These are phyloP conservation scores for Talaromyces atroroseus DNA, from an alignment of 2,329 filamentous ascomycete species.

Conservation along the genomic window DNA sequence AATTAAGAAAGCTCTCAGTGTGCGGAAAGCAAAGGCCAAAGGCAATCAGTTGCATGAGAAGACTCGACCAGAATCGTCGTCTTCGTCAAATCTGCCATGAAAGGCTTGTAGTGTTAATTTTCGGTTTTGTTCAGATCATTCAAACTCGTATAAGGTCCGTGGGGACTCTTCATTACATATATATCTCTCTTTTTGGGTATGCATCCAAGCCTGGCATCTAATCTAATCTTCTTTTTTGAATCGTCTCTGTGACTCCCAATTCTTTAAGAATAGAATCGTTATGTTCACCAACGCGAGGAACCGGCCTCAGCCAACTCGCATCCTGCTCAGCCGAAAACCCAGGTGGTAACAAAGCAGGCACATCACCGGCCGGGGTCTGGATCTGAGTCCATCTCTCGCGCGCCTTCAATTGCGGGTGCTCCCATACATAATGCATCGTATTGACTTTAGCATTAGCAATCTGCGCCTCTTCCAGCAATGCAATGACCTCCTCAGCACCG, in stretches of 20 bases:
- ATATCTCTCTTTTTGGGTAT: too few species aligned
- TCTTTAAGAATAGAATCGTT: conserved; percentile 45
- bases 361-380: conserved; percentile 41
- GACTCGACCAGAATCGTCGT: background rate
- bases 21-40: conserved; percentile 23
- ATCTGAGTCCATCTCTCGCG: conserved; percentile 50
- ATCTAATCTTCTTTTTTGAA: background rate
- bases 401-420: conserved; percentile 49
- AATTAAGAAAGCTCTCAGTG: conserved; percentile 21
- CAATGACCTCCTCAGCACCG: conserved; percentile 38
- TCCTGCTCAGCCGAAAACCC: conserved; percentile 32
- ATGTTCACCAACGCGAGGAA: conserved; percentile 49
- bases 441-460: conserved; percentile 55
- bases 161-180: background rate
- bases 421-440: conserved; percentile 51
- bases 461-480: conserved; percentile 42
- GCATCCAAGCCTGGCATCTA: background rate
- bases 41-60: background rate
- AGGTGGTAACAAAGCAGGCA: conserved; percentile 49
- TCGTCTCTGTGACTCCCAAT: conserved; percentile 29
- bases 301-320: conserved; percentile 31
- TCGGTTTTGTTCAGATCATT: too few species aligned
- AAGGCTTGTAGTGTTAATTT: background rate
- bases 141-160: background rate
- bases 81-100: background rate